Base-by-base conservation (phyloP, 2,329 filamentous ascomycete genomes). In the Clonostachys byssicola region DNA sequence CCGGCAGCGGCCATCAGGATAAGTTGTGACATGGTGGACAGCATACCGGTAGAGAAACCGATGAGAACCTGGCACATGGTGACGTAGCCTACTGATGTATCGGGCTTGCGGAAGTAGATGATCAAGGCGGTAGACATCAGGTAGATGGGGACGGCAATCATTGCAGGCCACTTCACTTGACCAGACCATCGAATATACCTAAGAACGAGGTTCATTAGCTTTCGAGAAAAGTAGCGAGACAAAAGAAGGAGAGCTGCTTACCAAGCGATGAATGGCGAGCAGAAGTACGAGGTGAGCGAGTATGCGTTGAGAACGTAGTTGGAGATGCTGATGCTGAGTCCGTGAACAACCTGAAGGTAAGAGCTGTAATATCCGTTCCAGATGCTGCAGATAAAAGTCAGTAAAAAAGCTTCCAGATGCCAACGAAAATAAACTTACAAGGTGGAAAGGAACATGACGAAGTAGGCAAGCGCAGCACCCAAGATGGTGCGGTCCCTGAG, bases 51-150 rank as follows among this genome's bases (percentile, higher is more conserved):
- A 3, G 78, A 78, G 20, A 83, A 73, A 4, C 81, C 79, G 47
- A 85, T 73, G 51, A 85, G 75, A 45, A 86, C 74, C 58, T 86
- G 81, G 14, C 77, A 80, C 65, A 81, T 78, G 56, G 85, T 61
- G 3, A 85, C 67, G 58, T 77, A 77, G 3, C 77, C 69, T 33
- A 81, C 69, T 18, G 71, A 67, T 47, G 65, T 66, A 33, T 72
- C 63, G 38, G 79, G 72, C 49, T 73, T 68, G 23, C 81, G 78
- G 67, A 80, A 84, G 34, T 78, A 58, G 51, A 84, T 75, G 80
- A 85, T 81, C 16, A 85, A 65, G 3, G 77, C 71, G 5, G 79
- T 66, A 5, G 77, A 81, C 3, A 77, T 62, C 39, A 81, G 73
- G 55, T 77, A 80, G 3, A 85, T 56, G 1, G 80, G 80, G 3